Evolutionary conservation across 2,329 filamentous ascomycete species (phyloP).

Genomic region (Hirsutella thompsonii): DNA sequence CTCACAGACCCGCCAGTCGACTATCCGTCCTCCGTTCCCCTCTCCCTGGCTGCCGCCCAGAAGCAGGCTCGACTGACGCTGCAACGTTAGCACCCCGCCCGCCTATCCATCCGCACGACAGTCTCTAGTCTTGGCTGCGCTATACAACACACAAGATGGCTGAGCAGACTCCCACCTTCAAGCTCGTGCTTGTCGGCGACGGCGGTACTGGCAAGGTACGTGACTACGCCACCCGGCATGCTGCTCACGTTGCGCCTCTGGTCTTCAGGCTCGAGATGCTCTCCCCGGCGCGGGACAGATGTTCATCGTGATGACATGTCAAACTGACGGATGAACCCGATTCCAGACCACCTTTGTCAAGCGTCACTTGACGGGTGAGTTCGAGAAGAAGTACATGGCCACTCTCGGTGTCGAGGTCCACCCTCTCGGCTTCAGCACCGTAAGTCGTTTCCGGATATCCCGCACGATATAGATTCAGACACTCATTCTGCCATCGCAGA

Average conservation of each 20-base stretch:
- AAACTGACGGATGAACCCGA: neutral
- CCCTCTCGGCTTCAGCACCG: constrained; percentile 93
- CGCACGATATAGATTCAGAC: neutral
- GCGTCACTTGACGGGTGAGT: constrained; percentile 98
- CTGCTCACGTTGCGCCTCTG: constrained; percentile 7
- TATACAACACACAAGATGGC: constrained; percentile 45
- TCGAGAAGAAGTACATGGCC: constrained; percentile 99
- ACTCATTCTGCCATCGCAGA: constrained; percentile 31
- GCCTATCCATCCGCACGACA: constrained; percentile 25
- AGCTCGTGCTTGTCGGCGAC: constrained; percentile 98
- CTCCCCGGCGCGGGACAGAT: neutral
- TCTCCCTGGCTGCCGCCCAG: constrained; percentile 6
- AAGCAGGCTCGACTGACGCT: constrained; percentile 17
- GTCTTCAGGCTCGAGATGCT: neutral
- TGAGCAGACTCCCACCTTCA: constrained; percentile 69
- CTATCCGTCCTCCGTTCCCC: neutral
- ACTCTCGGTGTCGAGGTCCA: constrained; percentile 99
- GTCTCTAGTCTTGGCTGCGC: constrained; percentile 11
- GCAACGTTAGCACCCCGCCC: constrained; percentile 27
- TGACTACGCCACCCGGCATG: constrained; percentile 10
- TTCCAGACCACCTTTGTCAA: constrained; percentile 97
- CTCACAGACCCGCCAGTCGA: constrained; percentile 3
- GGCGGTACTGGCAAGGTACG: constrained; percentile 96
- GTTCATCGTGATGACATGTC: neutral
- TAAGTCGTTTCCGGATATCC: constrained; percentile 40